Evolutionary conservation across 2,329 filamentous ascomycete genomes (phyloP).

Genomic region (Botryotinia globosa): DNA sequence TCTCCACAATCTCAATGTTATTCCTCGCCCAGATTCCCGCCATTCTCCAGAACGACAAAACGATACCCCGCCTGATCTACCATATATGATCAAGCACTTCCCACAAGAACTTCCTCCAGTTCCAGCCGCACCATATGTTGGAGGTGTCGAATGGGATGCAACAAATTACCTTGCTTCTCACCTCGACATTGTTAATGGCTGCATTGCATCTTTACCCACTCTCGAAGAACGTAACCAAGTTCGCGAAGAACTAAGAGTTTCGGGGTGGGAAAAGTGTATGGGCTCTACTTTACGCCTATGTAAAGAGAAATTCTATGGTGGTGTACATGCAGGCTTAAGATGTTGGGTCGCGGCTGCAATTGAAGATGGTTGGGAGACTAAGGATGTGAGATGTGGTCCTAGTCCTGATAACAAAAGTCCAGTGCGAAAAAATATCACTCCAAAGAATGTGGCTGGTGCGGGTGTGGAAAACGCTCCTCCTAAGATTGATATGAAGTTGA

Average conservation of each 20-base stretch:
- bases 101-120: constrained; percentile 85
- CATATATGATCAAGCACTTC: constrained; percentile 71
- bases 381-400: constrained; percentile 74
- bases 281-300: constrained; percentile 81
- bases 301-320: constrained; percentile 96
- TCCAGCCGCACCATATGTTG: constrained; percentile 91
- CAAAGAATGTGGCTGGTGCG: constrained; percentile 25
- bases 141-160: constrained; percentile 97
- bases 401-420: constrained; percentile 44
- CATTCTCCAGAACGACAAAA: constrained; percentile 34
- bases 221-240: constrained; percentile 69
- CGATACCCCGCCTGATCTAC: constrained; percentile 44
- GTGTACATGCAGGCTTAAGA: constrained; percentile 82
- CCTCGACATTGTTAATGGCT: constrained; percentile 86
- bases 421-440: constrained; percentile 41
- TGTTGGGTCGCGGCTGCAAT: constrained; percentile 86
- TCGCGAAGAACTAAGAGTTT: constrained; percentile 73
- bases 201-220: constrained; percentile 77
- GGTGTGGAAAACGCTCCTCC: constrained; percentile 27
- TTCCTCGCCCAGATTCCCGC: constrained; percentile 56
- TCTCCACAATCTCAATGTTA: constrained; percentile 86
- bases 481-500: constrained; percentile 37
- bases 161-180: constrained; percentile 95
- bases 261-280: constrained; percentile 88
- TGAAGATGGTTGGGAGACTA: constrained; percentile 85